Conservation (phyloP, 1,139 yeast species). For the Kodamaea alishanica region DNA sequence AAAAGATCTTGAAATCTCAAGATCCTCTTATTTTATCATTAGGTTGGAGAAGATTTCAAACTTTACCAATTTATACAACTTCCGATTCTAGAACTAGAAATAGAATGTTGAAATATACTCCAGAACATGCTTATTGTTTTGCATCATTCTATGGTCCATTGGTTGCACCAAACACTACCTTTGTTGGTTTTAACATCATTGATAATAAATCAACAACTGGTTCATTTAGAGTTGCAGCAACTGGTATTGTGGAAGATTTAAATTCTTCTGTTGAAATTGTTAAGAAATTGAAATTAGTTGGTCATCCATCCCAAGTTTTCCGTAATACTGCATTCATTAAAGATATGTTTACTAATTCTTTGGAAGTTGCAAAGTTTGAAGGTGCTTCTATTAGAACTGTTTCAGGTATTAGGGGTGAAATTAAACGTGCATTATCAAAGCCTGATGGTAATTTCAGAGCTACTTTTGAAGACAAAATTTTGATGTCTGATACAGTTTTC, state of each 20-base stretch:
- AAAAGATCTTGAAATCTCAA: slow-evolving; percentile 88
- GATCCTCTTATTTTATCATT: slow-evolving; percentile 91
- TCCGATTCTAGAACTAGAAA: slow-evolving; percentile 96
- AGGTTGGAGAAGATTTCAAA: slow-evolving; percentile 99
- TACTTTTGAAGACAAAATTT: slow-evolving; percentile 93
- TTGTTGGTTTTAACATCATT: slow-evolving; percentile 90
- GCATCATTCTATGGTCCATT: slow-evolving; percentile 97
- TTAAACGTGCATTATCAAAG: slow-evolving; percentile 86
- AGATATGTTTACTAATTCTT: slow-evolving; percentile 88
- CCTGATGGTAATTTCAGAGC: slow-evolving; percentile 98
- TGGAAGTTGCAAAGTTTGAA: slow-evolving; percentile 97
- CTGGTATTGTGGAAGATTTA: slow-evolving; percentile 92
- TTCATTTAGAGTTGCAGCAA: slow-evolving; percentile 93
- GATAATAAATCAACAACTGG: slow-evolving; percentile 83
- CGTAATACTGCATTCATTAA: slow-evolving; percentile 95
- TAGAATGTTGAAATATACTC: slow-evolving; percentile 96
- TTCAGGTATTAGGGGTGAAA: slow-evolving; percentile 96
- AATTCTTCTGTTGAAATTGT: slow-evolving; percentile 90
- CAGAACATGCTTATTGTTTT: slow-evolving; percentile 95
- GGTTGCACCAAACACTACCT: slow-evolving; percentile 96
- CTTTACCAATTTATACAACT: slow-evolving; percentile 92
- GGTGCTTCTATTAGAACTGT: slow-evolving; percentile 97
- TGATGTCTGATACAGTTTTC: slow-evolving; percentile 85
- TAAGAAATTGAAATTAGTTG: slow-evolving; percentile 91
- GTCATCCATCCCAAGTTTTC: slow-evolving; percentile 89